Conservation (phyloP, 169 alveolate genomes). For the Perkinsus marinus region DNA sequence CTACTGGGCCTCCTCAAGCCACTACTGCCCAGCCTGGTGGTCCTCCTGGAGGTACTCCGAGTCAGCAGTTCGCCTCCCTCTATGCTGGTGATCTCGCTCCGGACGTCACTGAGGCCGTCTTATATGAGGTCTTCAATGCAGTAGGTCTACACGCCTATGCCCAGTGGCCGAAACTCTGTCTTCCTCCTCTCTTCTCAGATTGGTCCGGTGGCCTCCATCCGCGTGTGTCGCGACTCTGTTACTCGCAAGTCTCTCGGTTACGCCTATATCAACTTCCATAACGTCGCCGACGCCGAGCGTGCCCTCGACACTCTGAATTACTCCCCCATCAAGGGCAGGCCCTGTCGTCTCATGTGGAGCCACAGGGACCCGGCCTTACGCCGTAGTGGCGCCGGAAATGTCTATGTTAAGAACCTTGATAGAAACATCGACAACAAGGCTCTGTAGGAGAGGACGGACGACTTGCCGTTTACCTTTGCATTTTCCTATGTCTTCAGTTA, state of each 20-base stretch:
- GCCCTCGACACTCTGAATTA: conserved; percentile 78
- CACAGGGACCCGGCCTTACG: conserved; percentile 81
- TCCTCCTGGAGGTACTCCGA: background rate
- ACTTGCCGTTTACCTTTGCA: background rate
- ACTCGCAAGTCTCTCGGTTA: conserved; percentile 66
- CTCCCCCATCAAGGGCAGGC: conserved; percentile 76
- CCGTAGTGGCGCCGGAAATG: conserved; percentile 79
- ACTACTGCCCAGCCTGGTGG: background rate
- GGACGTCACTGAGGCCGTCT: conserved; percentile 82
- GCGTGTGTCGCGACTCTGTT: conserved; percentile 79
- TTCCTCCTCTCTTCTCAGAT: background rate
- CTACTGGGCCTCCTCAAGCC: too few species aligned
- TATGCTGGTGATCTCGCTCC: conserved; percentile 79
- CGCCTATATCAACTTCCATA: conserved; percentile 69
- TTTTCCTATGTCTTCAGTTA: background rate
- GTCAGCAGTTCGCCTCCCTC: conserved; percentile 58
- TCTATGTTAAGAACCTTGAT: conserved; percentile 84
- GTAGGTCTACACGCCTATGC: background rate
- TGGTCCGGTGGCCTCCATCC: conserved; percentile 80
- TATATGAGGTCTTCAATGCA: conserved; percentile 6
- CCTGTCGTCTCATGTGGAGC: conserved; percentile 83
- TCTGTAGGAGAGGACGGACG: conserved; percentile 20
- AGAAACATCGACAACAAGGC: conserved; percentile 80
- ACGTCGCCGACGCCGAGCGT: conserved; percentile 60
- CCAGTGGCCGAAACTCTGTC: background rate